These are phyloP conservation scores for Capsicum pubescens DNA, from an alignment of 257 asterid genomes.

Conservation along the genomic window DNA sequence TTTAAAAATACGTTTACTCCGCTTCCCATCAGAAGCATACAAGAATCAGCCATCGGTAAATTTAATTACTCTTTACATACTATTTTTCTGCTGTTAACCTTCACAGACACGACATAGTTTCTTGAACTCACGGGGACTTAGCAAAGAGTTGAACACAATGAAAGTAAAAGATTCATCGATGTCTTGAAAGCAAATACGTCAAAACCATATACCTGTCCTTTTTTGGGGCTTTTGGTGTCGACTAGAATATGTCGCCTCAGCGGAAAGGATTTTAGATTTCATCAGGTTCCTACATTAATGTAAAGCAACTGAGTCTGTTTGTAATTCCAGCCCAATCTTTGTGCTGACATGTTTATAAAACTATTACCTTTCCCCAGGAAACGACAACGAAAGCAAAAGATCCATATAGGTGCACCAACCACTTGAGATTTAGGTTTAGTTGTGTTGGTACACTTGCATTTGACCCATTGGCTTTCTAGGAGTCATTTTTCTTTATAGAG, in stretches of 20 bases:
- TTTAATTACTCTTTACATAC: neutral
- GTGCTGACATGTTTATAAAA: neutral
- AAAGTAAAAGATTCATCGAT: neutral
- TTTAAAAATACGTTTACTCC: neutral
- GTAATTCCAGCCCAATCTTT: neutral
- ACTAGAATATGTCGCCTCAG: neutral
- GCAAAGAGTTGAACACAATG: neutral
- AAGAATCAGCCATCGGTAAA: neutral
- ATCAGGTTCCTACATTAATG: neutral
- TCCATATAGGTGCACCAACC: neutral
- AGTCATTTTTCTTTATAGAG: neutral
- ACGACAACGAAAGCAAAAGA: neutral
- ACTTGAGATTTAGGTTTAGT: neutral
- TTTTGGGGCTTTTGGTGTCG: neutral
- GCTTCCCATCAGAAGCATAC: neutral
- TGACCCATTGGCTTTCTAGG: neutral
- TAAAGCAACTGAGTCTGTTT: neutral
- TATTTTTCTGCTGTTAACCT: conserved; percentile 9
- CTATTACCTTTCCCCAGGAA: neutral
- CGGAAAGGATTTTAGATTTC: neutral
- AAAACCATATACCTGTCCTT: neutral
- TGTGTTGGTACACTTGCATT: neutral
- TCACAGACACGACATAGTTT: neutral
- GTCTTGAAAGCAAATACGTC: neutral
- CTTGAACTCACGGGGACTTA: neutral